Evolutionary conservation across 1,284 basidiomycete species (phyloP), one percentile per base, ranked within the genome.

Genomic region (Ganoderma leucocontextum): DNA sequence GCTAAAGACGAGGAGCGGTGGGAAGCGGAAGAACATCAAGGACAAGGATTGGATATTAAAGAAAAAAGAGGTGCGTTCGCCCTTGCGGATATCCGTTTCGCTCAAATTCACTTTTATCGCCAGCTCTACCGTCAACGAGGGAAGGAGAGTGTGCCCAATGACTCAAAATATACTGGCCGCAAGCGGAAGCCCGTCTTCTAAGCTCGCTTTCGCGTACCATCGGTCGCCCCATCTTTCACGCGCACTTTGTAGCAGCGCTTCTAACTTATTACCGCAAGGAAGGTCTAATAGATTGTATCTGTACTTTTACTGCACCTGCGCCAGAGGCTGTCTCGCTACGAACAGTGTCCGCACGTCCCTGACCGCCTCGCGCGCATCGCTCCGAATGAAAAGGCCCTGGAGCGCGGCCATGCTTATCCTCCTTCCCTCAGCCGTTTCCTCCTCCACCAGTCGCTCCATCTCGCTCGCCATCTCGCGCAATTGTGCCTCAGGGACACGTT

Each of bases 341-440:
- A 90, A 90, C 64, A 91, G 80, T 49, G 87, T 85, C 55, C 79
- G 82, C 75, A 89, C 88, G 47, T 81, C 83, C 57, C 72, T 78
- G 4, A 95, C 79, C 15, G 92, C 94, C 44, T 91, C 88, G 73
- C 79, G 81, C 35, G 92, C 87, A 42, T 82, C 83, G 75, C 88
- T 89, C 67, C 93, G 86, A 73, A 99, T 99, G 80, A 98, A 98
- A 64, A 94, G 86, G 19, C 96, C 96, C 77, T 99, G 96, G 67
- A 99, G 82, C 42, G 92, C 90, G 35, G 96, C 96, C 96, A 99
- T 99, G 76, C 95, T 97, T 67, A 97, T 86, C 39, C 86, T 82
- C 73, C 83, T 82, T 0, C 90, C 92, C 2, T 79, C 74, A 61
- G 81, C 76, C 77, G 86, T 86, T 71, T 88, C 85, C 13, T 83